These are phyloP conservation scores for Venturia pyrina DNA, from an alignment of 2,329 filamentous ascomycete genomes.

Conservation along the genomic window DNA sequence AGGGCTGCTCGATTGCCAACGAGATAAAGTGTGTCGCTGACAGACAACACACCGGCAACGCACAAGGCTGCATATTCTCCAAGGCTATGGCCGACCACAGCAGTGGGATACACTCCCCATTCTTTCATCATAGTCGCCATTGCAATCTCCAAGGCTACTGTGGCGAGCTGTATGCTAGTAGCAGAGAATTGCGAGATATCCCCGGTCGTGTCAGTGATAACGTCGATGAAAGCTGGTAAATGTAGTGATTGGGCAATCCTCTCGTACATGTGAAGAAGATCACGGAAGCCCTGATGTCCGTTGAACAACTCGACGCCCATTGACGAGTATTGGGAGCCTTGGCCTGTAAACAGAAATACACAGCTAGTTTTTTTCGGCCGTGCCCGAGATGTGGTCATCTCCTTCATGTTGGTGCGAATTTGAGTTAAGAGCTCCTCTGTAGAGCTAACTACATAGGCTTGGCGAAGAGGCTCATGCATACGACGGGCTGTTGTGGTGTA, in stretches of 20 bases:
- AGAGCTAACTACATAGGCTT: slow-evolving; percentile 22
- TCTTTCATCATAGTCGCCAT: slow-evolving; percentile 21
- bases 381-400: slow-evolving; percentile 28
- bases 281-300: slow-evolving; percentile 20
- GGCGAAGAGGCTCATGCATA: slow-evolving; percentile 18
- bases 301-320: slow-evolving; percentile 24
- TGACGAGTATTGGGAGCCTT: slow-evolving; percentile 22
- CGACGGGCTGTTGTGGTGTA: slow-evolving; percentile 21
- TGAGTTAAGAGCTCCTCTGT: slow-evolving; percentile 25
- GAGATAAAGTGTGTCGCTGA: slow-evolving; percentile 24
- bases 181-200: slow-evolving; percentile 11
- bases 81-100: slow-evolving; percentile 22
- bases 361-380: slow-evolving; percentile 23
- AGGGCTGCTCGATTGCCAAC: slow-evolving; percentile 26
- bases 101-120: slow-evolving; percentile 20
- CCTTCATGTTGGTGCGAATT: slow-evolving; percentile 30
- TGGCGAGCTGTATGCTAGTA: slow-evolving; percentile 28
- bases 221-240: slow-evolving; percentile 21
- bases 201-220: slow-evolving; percentile 15
- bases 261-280: slow-evolving; percentile 23
- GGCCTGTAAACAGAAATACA: slow-evolving; percentile 31
- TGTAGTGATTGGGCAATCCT: slow-evolving; percentile 19
- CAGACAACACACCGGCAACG: slow-evolving; percentile 25
- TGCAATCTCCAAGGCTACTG: slow-evolving; percentile 30
- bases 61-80: slow-evolving; percentile 32